phyloP scores from a whole-genome alignment of 108 stramenopile genomes.

The Cyclotella sp. region DNA sequence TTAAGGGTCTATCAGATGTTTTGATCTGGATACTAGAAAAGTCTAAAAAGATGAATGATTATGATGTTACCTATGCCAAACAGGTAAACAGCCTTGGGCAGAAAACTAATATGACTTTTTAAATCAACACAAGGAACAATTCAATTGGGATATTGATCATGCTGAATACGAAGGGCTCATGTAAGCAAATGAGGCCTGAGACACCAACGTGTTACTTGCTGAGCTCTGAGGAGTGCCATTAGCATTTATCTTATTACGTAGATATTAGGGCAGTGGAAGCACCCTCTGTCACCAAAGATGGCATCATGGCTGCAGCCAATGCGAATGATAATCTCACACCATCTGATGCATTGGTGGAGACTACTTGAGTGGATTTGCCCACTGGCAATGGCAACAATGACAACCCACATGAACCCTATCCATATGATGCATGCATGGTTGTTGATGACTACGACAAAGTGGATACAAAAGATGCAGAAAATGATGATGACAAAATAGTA shows the following conservation, averaged over 20 bases:
- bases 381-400: too few relatives aligned
- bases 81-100: too few relatives aligned
- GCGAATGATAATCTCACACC: conserved; percentile 3
- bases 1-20: too few relatives aligned
- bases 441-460: background rate
- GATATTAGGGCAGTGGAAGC: background rate
- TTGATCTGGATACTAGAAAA: too few relatives aligned
- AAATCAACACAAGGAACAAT: conserved; percentile 11
- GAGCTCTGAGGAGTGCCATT: background rate
- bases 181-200: background rate
- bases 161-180: background rate
- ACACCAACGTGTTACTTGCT: background rate
- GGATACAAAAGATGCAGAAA: too few relatives aligned
- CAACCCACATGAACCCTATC: too few relatives aligned
- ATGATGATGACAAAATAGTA: too few relatives aligned
- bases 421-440: background rate
- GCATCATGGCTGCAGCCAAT: background rate
- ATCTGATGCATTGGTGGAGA: background rate
- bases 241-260: background rate
- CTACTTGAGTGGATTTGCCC: background rate
- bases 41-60: too few relatives aligned
- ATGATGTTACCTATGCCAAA: too few relatives aligned
- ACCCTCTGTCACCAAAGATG: too few relatives aligned
- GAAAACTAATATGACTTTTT: background rate
- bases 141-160: background rate